Conservation (phyloP, 2,329 filamentous ascomycete genomes). For the Botryotinia narcissicola region DNA sequence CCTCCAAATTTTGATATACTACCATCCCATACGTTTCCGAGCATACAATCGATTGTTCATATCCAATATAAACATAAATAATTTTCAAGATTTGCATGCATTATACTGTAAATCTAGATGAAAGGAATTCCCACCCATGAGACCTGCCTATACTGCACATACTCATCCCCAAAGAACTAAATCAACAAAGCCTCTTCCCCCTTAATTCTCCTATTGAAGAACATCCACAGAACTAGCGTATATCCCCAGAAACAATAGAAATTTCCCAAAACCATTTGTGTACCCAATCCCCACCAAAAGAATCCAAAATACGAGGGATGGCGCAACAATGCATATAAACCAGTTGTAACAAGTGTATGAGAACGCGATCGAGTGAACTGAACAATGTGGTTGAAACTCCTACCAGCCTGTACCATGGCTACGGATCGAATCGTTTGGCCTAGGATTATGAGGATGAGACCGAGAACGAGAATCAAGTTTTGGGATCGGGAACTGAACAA, state of each 20-base stretch:
- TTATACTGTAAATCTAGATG: constrained; percentile 43
- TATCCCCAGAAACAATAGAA: constrained; percentile 73
- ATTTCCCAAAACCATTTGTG: constrained; percentile 88
- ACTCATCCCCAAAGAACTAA: constrained; percentile 81
- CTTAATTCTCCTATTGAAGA: constrained; percentile 73
- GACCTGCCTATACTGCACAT: constrained; percentile 66
- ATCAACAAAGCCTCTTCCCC: constrained; percentile 78
- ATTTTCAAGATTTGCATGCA: not conserved
- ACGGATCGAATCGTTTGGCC: constrained; percentile 76
- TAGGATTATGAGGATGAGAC: constrained; percentile 59
- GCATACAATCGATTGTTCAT: not conserved
- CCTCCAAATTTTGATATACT: not conserved
- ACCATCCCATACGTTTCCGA: not conserved
- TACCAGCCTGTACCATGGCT: constrained; percentile 86
- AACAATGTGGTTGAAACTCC: constrained; percentile 87
- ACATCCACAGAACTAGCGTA: constrained; percentile 73
- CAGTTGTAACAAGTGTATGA: constrained; percentile 79
- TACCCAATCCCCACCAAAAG: constrained; percentile 97
- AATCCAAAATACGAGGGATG: constrained; percentile 98
- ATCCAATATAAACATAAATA: not conserved
- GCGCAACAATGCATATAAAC: constrained; percentile 72
- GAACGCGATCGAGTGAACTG: constrained; percentile 65
- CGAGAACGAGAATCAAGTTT: constrained; percentile 48
- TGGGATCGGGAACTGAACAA: constrained; percentile 29
- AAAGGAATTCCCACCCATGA: constrained; percentile 82